These are phyloP conservation scores for Ophiocordyceps polyrhachis-furcata DNA, from an alignment of 2,329 filamentous ascomycete species.

Conservation along the genomic window DNA sequence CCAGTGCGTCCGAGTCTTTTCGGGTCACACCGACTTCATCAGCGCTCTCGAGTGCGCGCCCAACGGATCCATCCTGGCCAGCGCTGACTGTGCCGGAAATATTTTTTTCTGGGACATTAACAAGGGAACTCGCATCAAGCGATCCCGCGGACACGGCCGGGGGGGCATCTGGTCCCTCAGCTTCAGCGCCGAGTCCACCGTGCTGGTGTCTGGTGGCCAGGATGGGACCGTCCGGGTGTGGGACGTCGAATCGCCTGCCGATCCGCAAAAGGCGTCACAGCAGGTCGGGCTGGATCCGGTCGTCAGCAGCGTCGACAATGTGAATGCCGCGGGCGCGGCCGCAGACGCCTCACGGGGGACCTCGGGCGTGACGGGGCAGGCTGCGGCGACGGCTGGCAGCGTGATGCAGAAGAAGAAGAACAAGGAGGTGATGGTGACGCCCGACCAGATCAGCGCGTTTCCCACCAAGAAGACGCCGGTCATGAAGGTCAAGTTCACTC, in stretches of 20 bases:
- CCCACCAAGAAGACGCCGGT: conserved; percentile 93
- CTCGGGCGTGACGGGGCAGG: conserved; percentile 9
- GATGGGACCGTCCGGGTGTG: conserved; percentile 88
- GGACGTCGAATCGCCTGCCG: conserved; percentile 63
- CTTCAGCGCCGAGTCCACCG: conserved; percentile 82
- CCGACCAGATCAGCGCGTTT: conserved; percentile 89
- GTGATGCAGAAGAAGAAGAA: conserved; percentile 49
- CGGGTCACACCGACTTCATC: conserved; percentile 76
- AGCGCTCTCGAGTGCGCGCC: conserved; percentile 71
- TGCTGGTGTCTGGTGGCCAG: conserved; percentile 76
- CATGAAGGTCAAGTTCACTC: conserved; percentile 80
- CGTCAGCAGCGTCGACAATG: conserved; percentile 19
- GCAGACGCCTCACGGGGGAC: conserved; percentile 4
- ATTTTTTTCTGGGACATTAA: conserved; percentile 90
- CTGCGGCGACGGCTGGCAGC: conserved; percentile 9
- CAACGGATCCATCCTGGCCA: conserved; percentile 79
- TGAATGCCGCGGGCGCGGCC: conserved; percentile 10
- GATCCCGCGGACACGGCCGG: conserved; percentile 82
- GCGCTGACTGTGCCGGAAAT: conserved; percentile 70
- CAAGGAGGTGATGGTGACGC: conserved; percentile 77
- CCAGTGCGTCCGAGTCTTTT: conserved; percentile 75
- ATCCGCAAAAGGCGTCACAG: conserved; percentile 39
- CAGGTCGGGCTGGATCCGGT: conserved; percentile 24
- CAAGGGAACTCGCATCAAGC: conserved; percentile 74
- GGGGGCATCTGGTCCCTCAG: conserved; percentile 85